phyloP scores from a whole-genome alignment of 164 flowering plant genomes.

The Magnolia sinica region DNA sequence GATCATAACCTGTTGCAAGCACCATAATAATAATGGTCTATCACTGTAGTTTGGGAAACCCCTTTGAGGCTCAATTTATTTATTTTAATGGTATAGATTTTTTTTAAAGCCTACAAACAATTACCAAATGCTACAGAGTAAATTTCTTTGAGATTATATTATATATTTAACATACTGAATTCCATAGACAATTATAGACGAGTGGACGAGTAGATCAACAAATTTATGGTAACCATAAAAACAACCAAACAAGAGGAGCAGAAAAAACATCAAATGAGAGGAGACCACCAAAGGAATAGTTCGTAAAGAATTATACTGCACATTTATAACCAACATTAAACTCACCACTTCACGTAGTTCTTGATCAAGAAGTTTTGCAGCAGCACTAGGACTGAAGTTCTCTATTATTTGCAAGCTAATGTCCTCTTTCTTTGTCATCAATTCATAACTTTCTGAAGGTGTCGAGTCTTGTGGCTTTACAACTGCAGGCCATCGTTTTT shows the following conservation, averaged over 20 bases:
- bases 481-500: constrained; percentile 67
- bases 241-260: background rate
- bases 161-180: too few species aligned
- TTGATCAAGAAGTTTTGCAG: constrained; percentile 77
- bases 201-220: background rate
- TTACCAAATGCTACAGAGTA: too few species aligned
- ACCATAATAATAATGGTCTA: too few species aligned
- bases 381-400: constrained; percentile 66
- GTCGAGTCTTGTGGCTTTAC: constrained; percentile 24
- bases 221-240: background rate
- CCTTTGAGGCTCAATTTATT: too few species aligned
- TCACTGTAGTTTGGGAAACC: too few species aligned
- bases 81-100: too few species aligned
- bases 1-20: background rate
- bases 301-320: background rate
- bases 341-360: constrained; percentile 93
- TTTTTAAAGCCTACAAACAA: too few species aligned
- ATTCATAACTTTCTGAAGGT: constrained; percentile 34
- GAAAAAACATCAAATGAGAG: background rate
- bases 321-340: constrained; percentile 2
- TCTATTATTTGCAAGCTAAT: constrained; percentile 46
- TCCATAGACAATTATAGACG: too few species aligned
- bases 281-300: background rate
- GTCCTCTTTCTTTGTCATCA: constrained; percentile 41
- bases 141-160: too few species aligned